Evolutionary conservation across 75 land plant genomes (phyloP).

Genomic region (Picea sitchensis): DNA sequence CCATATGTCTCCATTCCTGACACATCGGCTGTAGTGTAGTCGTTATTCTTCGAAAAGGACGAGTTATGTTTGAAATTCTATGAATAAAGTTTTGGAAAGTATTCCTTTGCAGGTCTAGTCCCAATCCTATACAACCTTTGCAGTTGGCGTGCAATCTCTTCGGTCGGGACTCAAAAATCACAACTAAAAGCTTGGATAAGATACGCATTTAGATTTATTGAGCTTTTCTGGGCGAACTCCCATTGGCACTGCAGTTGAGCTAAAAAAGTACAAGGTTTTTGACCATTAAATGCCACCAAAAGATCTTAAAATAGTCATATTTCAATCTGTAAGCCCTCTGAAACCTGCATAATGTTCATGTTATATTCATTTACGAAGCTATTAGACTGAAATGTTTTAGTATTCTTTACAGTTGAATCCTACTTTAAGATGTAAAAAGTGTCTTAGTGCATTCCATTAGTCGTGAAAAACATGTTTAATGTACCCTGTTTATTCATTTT

Average conservation of each 20-base stretch:
- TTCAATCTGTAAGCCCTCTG: neutral
- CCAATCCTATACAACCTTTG: too few species aligned
- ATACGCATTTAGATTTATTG: too few species aligned
- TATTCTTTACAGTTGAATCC: neutral
- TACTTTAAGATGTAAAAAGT: too few species aligned
- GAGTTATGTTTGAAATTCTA: too few species aligned
- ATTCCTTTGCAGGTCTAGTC: too few species aligned
- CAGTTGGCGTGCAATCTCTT: too few species aligned
- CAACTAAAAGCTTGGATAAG: too few species aligned
- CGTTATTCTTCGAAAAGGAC: neutral
- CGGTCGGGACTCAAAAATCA: too few species aligned
- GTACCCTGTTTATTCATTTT: neutral
- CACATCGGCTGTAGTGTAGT: neutral
- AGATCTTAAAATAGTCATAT: neutral
- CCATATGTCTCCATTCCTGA: neutral
- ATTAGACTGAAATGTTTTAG: neutral
- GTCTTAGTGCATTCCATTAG: too few species aligned
- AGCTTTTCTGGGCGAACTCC: neutral
- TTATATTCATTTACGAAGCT: neutral
- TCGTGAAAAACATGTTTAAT: neutral
- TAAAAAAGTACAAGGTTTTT: neutral
- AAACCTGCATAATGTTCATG: neutral
- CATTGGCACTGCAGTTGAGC: neutral
- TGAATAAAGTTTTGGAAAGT: neutral
- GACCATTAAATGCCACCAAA: neutral